Conservation (phyloP, 2,329 filamentous ascomycete species). For the Harringtonia lauricola region DNA sequence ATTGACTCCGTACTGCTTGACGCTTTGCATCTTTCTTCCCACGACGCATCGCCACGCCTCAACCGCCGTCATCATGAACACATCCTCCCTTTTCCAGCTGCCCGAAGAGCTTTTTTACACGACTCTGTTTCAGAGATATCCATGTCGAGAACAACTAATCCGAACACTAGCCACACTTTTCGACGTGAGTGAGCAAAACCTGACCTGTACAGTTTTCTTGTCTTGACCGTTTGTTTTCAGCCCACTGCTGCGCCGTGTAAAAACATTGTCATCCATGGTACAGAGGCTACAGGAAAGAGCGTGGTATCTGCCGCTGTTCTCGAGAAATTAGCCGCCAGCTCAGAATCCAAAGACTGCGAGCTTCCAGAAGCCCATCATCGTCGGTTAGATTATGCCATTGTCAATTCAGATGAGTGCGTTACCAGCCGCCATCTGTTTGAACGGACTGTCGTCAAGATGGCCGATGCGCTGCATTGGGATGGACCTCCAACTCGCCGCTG, state of each 20-base stretch:
- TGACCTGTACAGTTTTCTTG: no score
- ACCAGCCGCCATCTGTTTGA: slow-evolving; percentile 70
- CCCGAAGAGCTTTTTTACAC: slow-evolving; percentile 40
- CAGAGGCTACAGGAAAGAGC: slow-evolving; percentile 80
- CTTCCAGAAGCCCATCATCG: slow-evolving; percentile 13
- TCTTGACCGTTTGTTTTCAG: no score
- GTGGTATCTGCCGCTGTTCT: slow-evolving; percentile 56
- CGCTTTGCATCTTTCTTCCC: no score
- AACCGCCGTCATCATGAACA: not conserved
- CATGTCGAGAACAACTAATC: slow-evolving; percentile 48
- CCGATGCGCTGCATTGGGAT: slow-evolving; percentile 35
- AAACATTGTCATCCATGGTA: slow-evolving; percentile 71
- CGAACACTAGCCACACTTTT: slow-evolving; percentile 45
- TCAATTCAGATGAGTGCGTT: slow-evolving; percentile 66
- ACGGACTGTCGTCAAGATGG: slow-evolving; percentile 50
- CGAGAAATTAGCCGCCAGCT: slow-evolving; percentile 21
- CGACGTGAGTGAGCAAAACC: slow-evolving; percentile 24
- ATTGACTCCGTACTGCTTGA: no score
- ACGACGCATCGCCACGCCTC: not conserved
- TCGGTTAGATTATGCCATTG: slow-evolving; percentile 42
- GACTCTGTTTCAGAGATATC: slow-evolving; percentile 35
- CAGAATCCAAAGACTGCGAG: not conserved
- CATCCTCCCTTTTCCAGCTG: slow-evolving; percentile 29
- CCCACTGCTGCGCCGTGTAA: slow-evolving; percentile 56
- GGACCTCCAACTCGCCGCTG: slow-evolving; percentile 48